Conservation (phyloP, 192 early-diverging fungal species). For the Thamnidium elegans region DNA sequence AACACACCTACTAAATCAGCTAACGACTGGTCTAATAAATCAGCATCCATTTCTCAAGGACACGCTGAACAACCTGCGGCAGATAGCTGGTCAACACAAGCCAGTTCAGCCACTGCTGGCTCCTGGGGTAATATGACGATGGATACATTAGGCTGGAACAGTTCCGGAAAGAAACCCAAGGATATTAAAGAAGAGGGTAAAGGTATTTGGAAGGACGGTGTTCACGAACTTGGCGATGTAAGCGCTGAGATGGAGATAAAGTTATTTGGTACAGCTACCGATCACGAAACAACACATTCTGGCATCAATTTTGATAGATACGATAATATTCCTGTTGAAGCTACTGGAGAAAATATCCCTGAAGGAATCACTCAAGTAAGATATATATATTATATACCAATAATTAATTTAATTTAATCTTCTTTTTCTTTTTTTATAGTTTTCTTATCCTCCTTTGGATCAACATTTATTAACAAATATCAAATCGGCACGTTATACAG, state of each 20-base stretch:
- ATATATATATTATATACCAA: neutral
- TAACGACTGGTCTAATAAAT: too few relatives aligned
- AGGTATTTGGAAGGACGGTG: conserved; percentile 21
- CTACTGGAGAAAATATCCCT: conserved; percentile 53
- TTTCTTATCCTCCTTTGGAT: conserved; percentile 66
- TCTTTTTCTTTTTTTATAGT: conserved; percentile 26
- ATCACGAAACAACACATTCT: conserved; percentile 48
- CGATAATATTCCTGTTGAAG: conserved; percentile 64
- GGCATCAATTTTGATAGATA: conserved; percentile 84
- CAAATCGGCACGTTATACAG: conserved; percentile 55
- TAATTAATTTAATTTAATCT: neutral
- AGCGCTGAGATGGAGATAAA: conserved; percentile 56
- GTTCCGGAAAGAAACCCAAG: conserved; percentile 11
- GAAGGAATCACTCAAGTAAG: conserved; percentile 47
- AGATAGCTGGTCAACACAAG: neutral
- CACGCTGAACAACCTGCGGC: too few relatives aligned
- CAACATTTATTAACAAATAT: conserved; percentile 76
- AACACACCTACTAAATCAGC: too few relatives aligned
- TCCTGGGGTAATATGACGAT: conserved; percentile 13
- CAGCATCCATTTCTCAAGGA: too few relatives aligned
- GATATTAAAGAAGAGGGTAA: conserved; percentile 14
- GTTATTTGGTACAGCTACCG: conserved; percentile 48
- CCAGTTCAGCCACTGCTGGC: neutral
- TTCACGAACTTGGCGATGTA: neutral
- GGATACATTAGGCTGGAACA: conserved; percentile 3